phyloP scores from a whole-genome alignment of 1,139 yeast genomes.

The Maudiozyma humilis region DNA sequence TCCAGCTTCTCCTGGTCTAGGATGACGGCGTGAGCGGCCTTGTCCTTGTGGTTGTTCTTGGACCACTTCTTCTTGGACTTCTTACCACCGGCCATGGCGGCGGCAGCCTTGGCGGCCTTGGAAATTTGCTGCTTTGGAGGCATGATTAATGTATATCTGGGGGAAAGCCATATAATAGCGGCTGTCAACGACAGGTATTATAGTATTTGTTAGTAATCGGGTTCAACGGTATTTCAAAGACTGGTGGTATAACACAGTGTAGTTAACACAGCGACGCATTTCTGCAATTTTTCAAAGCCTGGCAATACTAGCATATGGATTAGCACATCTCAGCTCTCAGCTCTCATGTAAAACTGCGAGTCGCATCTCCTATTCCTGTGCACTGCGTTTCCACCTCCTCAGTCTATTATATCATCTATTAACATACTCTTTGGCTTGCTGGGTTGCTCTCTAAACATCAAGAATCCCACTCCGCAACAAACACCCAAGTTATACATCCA shows the following conservation, averaged over 20 bases:
- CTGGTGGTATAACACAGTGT: neutral
- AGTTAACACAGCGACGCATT: no score
- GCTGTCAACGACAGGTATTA: neutral
- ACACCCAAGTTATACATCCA: neutral
- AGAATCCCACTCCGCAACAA: neutral
- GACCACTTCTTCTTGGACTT: conserved; percentile 99
- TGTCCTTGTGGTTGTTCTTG: conserved; percentile 99
- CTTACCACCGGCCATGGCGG: conserved; percentile 99
- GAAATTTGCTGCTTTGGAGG: conserved; percentile 99
- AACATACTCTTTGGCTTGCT: conserved; percentile 24
- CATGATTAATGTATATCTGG: conserved; percentile 44
- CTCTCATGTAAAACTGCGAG: no score
- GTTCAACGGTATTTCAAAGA: neutral
- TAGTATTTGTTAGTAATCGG: conserved; percentile 4
- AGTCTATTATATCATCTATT: neutral
- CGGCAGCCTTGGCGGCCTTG: conserved; percentile 99
- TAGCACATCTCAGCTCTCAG: no score
- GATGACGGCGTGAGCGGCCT: conserved; percentile 97
- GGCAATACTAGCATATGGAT: no score
- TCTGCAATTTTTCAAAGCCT: no score
- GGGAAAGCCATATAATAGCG: conserved; percentile 3
- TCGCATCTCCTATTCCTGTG: neutral
- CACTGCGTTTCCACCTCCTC: neutral
- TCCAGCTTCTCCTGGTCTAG: conserved; percentile 98
- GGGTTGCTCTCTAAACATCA: neutral